Base-by-base conservation (phyloP, 805 yeast species). In the Candida verbasci region DNA sequence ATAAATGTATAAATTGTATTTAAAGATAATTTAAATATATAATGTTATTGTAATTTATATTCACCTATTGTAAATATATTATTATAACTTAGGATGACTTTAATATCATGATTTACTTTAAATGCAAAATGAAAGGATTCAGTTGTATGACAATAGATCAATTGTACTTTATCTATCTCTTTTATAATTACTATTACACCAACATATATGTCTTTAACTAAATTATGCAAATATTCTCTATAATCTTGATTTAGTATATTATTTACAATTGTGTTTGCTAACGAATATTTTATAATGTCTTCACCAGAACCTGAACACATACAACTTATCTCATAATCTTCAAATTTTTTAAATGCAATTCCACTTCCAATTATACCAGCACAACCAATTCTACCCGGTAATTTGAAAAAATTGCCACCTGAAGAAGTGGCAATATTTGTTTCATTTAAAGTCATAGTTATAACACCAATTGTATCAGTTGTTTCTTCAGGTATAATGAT, bases 261-360 rank as follows among this genome's bases (percentile, higher is more conserved):
- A 11, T 39, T 46, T 2, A 51, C 49, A 3, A 59, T 29, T 9
- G 38, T 39, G 24, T 63, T 45, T 3, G 75, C 70, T 15, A 76
- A 47, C 34, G 62, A 67, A 62, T 65, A 56, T 34, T 53, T 52
- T 4, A 74, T 56, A 24, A 76, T 74, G 38, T 74, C 76, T 44
- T 76, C 82, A 2, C 82, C 82, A 46, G 71, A 73, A 3, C 82
- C 82, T 25, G 77, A 68, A 50, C 80, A 71, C 55, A 50, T 49
- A 30, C 65, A 56, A 24, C 58, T 45, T 1, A 68, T 45, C n/a
- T 54, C 55, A 24, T 39, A 34, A 4, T 40, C 48, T 1, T 50
- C 49, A 9, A 36, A 33, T 3, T 24, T 34, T 34, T 45, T 42
- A 27, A 41, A 48, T 35, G 54, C 73, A 12, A 64, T 52, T 1